Base-by-base conservation (phyloP, 78 protist species). In the Tieghemostelium lacteum region DNA sequence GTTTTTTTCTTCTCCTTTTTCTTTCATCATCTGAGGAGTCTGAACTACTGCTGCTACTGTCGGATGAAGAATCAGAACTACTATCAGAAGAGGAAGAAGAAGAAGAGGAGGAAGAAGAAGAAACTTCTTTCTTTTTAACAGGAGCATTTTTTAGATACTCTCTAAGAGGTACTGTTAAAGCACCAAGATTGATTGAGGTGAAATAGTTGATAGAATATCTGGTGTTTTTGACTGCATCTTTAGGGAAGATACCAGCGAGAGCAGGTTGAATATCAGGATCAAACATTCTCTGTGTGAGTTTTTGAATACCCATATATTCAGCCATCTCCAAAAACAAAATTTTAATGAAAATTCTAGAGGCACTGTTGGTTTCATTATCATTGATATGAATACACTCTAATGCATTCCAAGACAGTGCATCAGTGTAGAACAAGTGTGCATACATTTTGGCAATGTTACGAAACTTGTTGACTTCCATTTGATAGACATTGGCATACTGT, bases 201-300 rank as follows among this genome's bases (percentile, higher is more conserved):
- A 96, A 98, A 86, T 97, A 98, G 88, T 98, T 98, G 97, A 98
- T 98, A 22, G 99, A 94, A 40, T 96, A 98, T 39, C 99, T 94
- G 40, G 97, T 96, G 85, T 97, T 88, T 64, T 78, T 73, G 10
- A 98, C 97, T 70, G 91, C 66, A 92, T 98, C 99, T 60, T 36
- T 69, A 6, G 99, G 99, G 60, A 98, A 92, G 16, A 96, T 65
- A 29, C 91, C 87, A 24, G n/a, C 39, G 55, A 87, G 83, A 60
- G 34, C 49, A 2, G 3, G 61, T 60, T 87, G 89, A 78, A 96
- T 54, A 45, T 12, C 10, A 24, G 87, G 87, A 52, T 96, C 98
- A 61, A 20, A 57, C 28, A 96, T 65, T n/a, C 97, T 74, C 22
- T 50, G 78, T 33, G 55, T 73, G 24, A 94, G 37, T 67, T 95